Conservation (phyloP, 352 stramenopile species). For the Phytophthora quininea region DNA sequence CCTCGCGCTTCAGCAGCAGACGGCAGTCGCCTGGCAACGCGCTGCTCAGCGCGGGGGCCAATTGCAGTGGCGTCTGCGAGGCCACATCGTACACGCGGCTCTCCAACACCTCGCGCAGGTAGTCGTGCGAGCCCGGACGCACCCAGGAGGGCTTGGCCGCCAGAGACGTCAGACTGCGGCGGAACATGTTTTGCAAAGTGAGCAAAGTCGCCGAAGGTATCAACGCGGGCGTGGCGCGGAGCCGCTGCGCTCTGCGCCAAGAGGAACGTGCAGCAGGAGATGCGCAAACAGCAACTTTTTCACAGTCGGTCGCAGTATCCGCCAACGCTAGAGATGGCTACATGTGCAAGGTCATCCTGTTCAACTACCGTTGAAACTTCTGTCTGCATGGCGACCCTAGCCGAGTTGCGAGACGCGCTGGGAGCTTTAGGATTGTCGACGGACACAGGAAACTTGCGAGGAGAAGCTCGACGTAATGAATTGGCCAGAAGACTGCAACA, state of each 20-base stretch:
- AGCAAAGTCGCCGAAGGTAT: neutral
- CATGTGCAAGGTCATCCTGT: no score
- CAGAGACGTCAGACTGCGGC: conserved; percentile 39
- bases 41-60: conserved; percentile 61
- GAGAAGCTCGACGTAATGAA: conserved; percentile 39
- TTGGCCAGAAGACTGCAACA: conserved; percentile 35
- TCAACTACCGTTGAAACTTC: no score
- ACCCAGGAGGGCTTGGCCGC: conserved; percentile 54
- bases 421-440: conserved; percentile 40
- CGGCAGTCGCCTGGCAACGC: conserved; percentile 64
- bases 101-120: conserved; percentile 78
- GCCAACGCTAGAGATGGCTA: no score
- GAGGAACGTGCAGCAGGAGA: conserved; percentile 23
- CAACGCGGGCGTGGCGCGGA: neutral
- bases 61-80: conserved; percentile 71
- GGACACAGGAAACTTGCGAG: conserved; percentile 36
- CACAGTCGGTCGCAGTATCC: no score
- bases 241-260: conserved; percentile 16
- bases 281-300: conserved; percentile 3
- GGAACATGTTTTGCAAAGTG: conserved; percentile 46
- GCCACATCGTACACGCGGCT: conserved; percentile 88
- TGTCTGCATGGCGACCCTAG: conserved; percentile 14
- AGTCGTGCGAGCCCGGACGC: conserved; percentile 73
- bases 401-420: conserved; percentile 46
- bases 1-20: conserved; percentile 94